Evolutionary conservation across 106 monocot species (phyloP).

Genomic region (Hemerocallis citrina): DNA sequence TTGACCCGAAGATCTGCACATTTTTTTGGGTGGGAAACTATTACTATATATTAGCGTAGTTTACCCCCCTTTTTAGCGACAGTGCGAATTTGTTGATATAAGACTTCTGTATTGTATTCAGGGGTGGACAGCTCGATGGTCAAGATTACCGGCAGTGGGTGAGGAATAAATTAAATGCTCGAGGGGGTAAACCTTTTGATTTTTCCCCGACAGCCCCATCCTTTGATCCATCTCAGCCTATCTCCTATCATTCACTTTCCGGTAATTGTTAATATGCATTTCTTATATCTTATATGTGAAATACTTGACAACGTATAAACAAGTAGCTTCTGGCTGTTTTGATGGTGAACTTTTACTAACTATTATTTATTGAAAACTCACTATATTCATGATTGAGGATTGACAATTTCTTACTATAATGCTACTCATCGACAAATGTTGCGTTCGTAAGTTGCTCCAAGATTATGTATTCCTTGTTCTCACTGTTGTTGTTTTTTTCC

Average conservation of each 20-base stretch:
- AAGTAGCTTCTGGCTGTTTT: not conserved
- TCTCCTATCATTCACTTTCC: not conserved
- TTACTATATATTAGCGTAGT: not conserved
- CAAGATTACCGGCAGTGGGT: constrained; percentile 53
- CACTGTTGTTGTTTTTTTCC: too few species aligned
- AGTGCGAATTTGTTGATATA: not conserved
- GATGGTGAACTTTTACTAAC: not conserved
- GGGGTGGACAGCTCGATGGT: constrained; percentile 31
- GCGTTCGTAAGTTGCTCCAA: not conserved
- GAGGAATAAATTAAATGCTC: constrained; percentile 46
- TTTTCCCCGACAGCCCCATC: constrained; percentile 43
- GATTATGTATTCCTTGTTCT: not conserved
- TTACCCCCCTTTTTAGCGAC: not conserved
- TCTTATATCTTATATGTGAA: not conserved
- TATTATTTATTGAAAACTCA: not conserved
- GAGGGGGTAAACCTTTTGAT: constrained; percentile 72
- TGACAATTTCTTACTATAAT: not conserved
- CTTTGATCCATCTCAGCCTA: constrained; percentile 36
- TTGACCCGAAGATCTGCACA: constrained; percentile 29
- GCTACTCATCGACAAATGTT: not conserved
- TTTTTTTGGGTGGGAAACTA: constrained; percentile 15
- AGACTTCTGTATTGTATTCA: constrained; percentile 20
- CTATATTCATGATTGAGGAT: not conserved
- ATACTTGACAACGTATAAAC: not conserved
- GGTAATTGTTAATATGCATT: constrained; percentile 18